Conservation (phyloP, 2,329 filamentous ascomycete species). For the Hymenoscyphus infarciens region DNA sequence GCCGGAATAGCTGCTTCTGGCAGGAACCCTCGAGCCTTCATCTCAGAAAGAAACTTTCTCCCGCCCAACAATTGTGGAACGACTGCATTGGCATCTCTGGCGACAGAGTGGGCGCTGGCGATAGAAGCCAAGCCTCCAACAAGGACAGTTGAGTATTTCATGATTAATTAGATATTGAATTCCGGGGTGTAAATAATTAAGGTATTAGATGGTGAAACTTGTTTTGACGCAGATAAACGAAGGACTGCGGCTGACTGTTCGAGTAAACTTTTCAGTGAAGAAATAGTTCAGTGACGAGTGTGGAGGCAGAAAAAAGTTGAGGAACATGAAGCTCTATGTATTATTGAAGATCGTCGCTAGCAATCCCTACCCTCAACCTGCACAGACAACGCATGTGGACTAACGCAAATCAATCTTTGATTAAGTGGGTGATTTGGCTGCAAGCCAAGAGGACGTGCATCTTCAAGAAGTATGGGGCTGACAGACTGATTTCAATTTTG, state of each 20-base stretch:
- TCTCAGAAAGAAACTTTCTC: conserved; percentile 27
- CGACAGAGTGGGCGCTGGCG: conserved; percentile 23
- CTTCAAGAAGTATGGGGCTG: background rate
- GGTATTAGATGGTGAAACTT: background rate
- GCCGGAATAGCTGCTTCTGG: conserved; percentile 12
- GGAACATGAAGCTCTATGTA: conserved; percentile 1
- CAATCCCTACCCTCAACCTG: background rate
- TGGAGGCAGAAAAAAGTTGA: background rate
- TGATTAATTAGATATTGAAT: background rate
- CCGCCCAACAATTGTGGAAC: conserved; percentile 28
- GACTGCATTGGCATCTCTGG: conserved; percentile 15
- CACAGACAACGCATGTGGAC: background rate
- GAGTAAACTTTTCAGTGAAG: conserved; percentile 13
- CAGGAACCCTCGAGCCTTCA: conserved; percentile 25
- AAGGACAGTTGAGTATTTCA: conserved; percentile 10
- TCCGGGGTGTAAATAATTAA: background rate
- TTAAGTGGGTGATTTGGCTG: background rate
- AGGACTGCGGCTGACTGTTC: conserved; percentile 16
- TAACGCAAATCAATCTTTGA: background rate
- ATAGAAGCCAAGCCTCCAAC: conserved; percentile 9
- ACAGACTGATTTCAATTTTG: background rate
- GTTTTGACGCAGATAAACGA: conserved; percentile 19
- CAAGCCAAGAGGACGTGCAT: background rate
- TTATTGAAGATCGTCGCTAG: background rate
- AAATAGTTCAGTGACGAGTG: conserved; percentile 7